Evolutionary conservation across 2,329 filamentous ascomycete genomes (phyloP).

Genomic region (Juglanconis juglandina): DNA sequence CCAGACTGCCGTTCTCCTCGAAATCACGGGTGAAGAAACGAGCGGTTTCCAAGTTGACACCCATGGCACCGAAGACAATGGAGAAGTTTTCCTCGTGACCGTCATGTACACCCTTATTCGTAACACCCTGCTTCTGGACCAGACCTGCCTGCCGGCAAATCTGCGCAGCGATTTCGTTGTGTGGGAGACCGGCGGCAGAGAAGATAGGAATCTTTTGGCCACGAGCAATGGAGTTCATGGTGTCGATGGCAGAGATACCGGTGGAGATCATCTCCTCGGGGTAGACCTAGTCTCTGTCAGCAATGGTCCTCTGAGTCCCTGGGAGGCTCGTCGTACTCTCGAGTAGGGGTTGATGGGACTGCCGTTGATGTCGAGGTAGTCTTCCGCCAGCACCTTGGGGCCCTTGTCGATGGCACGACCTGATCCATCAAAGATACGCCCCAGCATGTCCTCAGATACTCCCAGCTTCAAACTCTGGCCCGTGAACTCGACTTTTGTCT

Average conservation of each 20-base stretch:
- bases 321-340: conserved; percentile 57
- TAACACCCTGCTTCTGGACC: conserved; percentile 71
- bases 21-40: conserved; percentile 99
- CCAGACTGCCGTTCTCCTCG: conserved; percentile 98
- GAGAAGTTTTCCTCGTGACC: conserved; percentile 99
- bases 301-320: neutral
- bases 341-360: conserved; percentile 98
- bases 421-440: conserved; percentile 97
- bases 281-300: conserved; percentile 65
- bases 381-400: conserved; percentile 94
- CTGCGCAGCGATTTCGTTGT: conserved; percentile 98
- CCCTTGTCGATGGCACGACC: conserved; percentile 98
- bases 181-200: conserved; percentile 94
- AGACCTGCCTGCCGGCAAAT: conserved; percentile 96
- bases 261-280: conserved; percentile 99
- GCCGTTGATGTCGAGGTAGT: conserved; percentile 98
- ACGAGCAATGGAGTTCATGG: conserved; percentile 96
- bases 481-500: conserved; percentile 97
- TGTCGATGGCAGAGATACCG: conserved; percentile 98
- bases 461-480: conserved; percentile 97
- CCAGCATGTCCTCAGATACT: conserved; percentile 99
- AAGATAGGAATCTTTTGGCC: conserved; percentile 99
- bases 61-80: conserved; percentile 99
- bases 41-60: conserved; percentile 98
- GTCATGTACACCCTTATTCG: conserved; percentile 93